Evolutionary conservation across 139 green algal genomes (phyloP).

Genomic region (Edaphochlamys debaryana): DNA sequence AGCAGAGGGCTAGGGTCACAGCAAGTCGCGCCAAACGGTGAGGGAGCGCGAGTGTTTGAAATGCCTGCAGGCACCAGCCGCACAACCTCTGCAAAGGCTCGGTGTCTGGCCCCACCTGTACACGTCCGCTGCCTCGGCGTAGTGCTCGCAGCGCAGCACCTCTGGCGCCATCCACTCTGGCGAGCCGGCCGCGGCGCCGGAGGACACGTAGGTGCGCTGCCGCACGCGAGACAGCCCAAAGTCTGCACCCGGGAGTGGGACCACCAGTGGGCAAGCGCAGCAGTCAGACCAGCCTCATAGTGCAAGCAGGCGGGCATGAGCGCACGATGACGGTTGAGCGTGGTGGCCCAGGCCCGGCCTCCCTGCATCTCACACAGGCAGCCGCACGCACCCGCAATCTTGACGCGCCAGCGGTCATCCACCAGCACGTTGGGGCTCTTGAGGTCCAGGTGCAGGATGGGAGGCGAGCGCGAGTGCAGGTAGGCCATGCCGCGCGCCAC

Average conservation of each 20-base stretch:
- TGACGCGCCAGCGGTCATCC: slow-evolving; percentile 78
- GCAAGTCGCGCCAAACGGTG: too few relatives aligned
- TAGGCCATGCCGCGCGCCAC: slow-evolving; percentile 82
- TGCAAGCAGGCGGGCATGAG: too few relatives aligned
- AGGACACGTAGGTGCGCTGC: slow-evolving; percentile 49
- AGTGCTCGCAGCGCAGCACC: slow-evolving; percentile 60
- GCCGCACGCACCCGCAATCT: slow-evolving; percentile 58
- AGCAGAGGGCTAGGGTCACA: too few relatives aligned
- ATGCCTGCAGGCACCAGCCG: too few relatives aligned
- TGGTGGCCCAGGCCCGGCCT: background rate
- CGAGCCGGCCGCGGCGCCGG: slow-evolving; percentile 44
- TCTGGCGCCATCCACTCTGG: slow-evolving; percentile 88
- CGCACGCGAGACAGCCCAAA: slow-evolving; percentile 70
- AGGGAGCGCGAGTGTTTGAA: too few relatives aligned
- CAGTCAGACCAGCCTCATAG: too few relatives aligned
- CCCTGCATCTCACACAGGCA: too few relatives aligned
- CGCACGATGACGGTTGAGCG: too few relatives aligned
- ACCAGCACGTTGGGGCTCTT: slow-evolving; percentile 85
- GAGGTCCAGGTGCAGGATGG: slow-evolving; percentile 88
- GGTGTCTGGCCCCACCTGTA: slow-evolving; percentile 54
- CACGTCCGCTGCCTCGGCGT: slow-evolving; percentile 54
- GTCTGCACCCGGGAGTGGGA: slow-evolving; percentile 41
- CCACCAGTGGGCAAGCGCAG: background rate
- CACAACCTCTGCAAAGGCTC: too few relatives aligned
- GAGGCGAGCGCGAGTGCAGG: slow-evolving; percentile 80